Base-by-base conservation (phyloP, 352 stramenopile genomes). In the Pythium insidiosum region DNA sequence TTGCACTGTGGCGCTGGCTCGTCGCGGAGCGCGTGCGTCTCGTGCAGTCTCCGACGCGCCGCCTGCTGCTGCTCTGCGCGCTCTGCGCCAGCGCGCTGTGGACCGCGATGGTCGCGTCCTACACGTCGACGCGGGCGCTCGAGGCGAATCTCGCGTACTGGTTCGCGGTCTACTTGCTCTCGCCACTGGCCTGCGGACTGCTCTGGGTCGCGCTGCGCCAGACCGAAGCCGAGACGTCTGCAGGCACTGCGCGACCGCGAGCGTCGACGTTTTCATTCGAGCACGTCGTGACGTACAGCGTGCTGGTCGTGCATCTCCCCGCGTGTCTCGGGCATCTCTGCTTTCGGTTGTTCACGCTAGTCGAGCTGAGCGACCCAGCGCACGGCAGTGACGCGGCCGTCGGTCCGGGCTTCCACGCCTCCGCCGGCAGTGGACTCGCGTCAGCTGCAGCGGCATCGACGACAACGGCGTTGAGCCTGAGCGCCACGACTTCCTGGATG, bases 251-350 rank as follows among this genome's bases (percentile, higher is more conserved):
- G 60, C 30, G 45, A 44, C 18, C 50, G 53, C 42, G 44, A 46
- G 47, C 28, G 66, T 79, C 51, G 73, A 63, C 36, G 2, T 28
- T 31, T 4, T 64, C 50, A 42, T 84, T 89, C 26, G 71, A 93
- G 28, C 63, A 87, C 36, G 64, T 85, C 7, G 64, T 88, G 35
- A 63, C 72, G 4, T 93, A 90, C 57, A 72, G 68, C n/a, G 56
- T 70, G 7, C 36, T 93, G n/a, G 49, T 93, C 22, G 70, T 88
- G 11, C 80, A 93, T 39, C 39, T 93, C 0, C 80, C 80, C 20
- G 51, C 89, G 21, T 93, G 88, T 56, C 63, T 93, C 19, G 80
- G 80, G 3, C 80, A 93, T 33, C 60, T 93, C 10, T 88, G 80
- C 42, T 67, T 93, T 28, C 60, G 69, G 11, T 50, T 93, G 10